These are phyloP conservation scores for Mantamonas sphyraenae DNA, from an alignment of 78 protist species.

Conservation along the genomic window DNA sequence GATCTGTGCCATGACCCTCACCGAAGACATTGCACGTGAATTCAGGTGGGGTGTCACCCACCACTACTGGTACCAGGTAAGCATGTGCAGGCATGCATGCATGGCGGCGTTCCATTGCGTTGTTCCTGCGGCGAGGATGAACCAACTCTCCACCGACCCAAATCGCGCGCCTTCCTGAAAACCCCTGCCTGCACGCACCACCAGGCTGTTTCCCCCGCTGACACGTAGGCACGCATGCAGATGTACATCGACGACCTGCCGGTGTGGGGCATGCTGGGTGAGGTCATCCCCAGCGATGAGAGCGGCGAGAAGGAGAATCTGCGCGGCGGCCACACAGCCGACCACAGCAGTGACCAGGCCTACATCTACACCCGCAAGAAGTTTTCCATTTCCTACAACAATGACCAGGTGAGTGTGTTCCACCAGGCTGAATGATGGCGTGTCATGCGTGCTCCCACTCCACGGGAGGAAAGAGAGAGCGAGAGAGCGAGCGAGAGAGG, in stretches of 20 bases:
- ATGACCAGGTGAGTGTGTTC: constrained; percentile 16
- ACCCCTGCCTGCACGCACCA: no score
- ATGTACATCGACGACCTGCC: constrained; percentile 93
- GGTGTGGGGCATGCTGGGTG: constrained; percentile 81
- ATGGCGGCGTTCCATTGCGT: no score
- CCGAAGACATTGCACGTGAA: constrained; percentile 5
- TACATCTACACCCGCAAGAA: constrained; percentile 60
- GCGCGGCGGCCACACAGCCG: no score
- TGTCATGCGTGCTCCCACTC: not conserved
- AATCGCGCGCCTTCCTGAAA: no score
- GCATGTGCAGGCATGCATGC: no score
- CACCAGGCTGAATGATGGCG: not conserved
- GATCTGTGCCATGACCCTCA: constrained; percentile 23
- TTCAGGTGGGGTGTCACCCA: constrained; percentile 33
- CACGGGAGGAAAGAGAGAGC: not conserved
- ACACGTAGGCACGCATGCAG: no score
- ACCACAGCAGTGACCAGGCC: not conserved
- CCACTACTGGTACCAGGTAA: constrained; percentile 52
- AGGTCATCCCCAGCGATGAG: not conserved
- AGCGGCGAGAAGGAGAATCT: not conserved
- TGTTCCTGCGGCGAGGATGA: no score
- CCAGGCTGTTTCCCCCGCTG: no score
- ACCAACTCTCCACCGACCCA: no score
- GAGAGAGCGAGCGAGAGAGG: no score
- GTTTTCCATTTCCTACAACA: constrained; percentile 57